A percentile compares a stretch with the other conserved stretches of the same genome.
Evolutionary conservation across 352 stramenopile genomes (phyloP).

Genomic region (Peronospora destructor): DNA sequence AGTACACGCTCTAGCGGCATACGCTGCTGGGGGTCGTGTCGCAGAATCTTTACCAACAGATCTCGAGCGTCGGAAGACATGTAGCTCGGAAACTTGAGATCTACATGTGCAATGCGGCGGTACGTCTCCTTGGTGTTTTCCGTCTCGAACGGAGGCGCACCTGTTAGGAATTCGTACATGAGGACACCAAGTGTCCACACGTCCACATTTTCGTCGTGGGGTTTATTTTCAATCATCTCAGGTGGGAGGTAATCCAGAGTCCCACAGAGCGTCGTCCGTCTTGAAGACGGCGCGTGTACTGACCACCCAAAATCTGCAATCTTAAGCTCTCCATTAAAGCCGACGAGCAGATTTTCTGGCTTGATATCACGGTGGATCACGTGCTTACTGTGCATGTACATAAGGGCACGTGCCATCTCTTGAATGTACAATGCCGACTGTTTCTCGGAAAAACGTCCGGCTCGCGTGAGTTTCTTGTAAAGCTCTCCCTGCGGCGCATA

Average conservation of each 20-base stretch:
- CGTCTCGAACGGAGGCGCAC: constrained; percentile 96
- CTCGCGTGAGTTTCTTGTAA: constrained; percentile 95
- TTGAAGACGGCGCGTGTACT: constrained; percentile 94
- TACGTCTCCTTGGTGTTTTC: constrained; percentile 93
- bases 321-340: constrained; percentile 94
- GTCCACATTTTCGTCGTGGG: constrained; percentile 95
- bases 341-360: constrained; percentile 97
- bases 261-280: constrained; percentile 97
- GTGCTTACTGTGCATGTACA: constrained; percentile 98
- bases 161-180: constrained; percentile 98
- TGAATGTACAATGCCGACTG: constrained; percentile 92
- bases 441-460: constrained; percentile 89
- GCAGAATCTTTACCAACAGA: constrained; percentile 90
- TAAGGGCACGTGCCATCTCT: constrained; percentile 90
- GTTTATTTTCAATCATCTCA: constrained; percentile 98
- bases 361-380: constrained; percentile 99
- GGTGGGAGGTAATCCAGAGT: constrained; percentile 99
- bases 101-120: constrained; percentile 92
- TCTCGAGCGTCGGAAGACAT: constrained; percentile 91
- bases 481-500: constrained; percentile 96
- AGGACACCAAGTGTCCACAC: constrained; percentile 98
- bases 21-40: constrained; percentile 92
- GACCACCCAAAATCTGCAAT: constrained; percentile 99
- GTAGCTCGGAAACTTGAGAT: constrained; percentile 92
- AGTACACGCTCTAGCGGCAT: constrained; percentile 90